Conservation (phyloP, 306 rosid genomes). For the Acacia confusa region DNA sequence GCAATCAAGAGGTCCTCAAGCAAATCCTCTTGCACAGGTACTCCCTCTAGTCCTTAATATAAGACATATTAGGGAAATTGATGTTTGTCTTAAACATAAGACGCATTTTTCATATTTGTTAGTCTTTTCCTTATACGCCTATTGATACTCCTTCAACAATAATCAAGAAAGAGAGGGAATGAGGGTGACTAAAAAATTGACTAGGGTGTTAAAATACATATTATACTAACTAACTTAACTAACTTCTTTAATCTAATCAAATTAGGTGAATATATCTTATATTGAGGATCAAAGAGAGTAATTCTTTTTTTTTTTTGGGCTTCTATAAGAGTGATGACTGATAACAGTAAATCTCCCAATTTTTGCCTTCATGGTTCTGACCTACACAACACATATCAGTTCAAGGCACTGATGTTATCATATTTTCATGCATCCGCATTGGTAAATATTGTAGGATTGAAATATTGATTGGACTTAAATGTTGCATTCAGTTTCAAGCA, state of each 20-base stretch:
- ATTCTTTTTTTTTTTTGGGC: background rate
- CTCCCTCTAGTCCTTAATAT: no score
- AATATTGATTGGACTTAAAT: background rate
- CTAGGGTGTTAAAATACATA: no score
- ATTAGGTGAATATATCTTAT: no score
- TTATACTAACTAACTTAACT: no score
- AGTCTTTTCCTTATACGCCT: rapidly evolving
- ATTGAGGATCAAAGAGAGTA: background rate
- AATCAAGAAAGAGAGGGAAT: no score
- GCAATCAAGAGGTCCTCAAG: slow-evolving; percentile 91
- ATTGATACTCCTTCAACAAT: no score
- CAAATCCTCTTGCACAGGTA: slow-evolving; percentile 84
- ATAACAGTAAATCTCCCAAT: background rate
- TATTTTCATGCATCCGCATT: background rate
- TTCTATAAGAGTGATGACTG: background rate
- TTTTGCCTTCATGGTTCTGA: background rate
- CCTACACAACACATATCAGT: background rate
- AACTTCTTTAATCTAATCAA: no score
- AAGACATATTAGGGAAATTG: no score
- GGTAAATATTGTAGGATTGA: background rate
- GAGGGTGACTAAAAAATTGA: no score
- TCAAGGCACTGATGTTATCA: background rate
- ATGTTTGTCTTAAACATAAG: no score
- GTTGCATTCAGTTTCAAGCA: background rate
- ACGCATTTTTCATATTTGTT: no score